Base-by-base conservation (phyloP, 2,329 filamentous ascomycete genomes). In the Gnomoniopsis sp. region DNA sequence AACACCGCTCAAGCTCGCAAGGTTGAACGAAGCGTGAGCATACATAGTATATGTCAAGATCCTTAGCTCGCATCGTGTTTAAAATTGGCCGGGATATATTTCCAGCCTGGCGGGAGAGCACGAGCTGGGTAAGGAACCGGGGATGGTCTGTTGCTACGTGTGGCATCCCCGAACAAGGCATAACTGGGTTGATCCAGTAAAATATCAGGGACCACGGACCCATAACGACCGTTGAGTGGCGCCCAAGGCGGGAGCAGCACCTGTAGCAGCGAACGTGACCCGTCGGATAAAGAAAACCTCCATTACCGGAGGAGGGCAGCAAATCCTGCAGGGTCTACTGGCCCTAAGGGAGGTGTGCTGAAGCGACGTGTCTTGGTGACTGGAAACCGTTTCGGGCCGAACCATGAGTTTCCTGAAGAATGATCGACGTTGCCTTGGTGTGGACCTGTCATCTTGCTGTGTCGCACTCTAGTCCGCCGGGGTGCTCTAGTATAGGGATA, bases 391-490 rank as follows among this genome's bases (percentile, higher is more conserved):
- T 54, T 47, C 52, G 52, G 52, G 26, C 52, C 52, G 43, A 43
- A 47, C 52, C 52, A 54, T 23, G 52, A 46, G 52, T 30, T 48
- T 21, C 30, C 17, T 48, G 15, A 34, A 47, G 23, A 34, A 26
- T 30, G 17, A 41, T 41, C 36, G 36, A 15, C 36, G 36, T 41
- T 14, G 17, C 47, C 19, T 44, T 54, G 26, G 10, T 36, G 52
- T 38, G 52, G 52, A 46, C 10, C 43, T 33, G 52, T 48, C 52
- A 54, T 54, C 52, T 47, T 48, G 52, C 36, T 21, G 52, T 34
- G 43, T 34, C 36, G 41, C 14, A 54, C 36, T 43, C 26, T 34
- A n/a, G n/a, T n/a, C n/a, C n/a, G n/a, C n/a, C n/a, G 52, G 21
- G 30, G 23, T 47, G 43, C 26, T 30, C 26, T 14, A n/a, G n/a